Conservation (phyloP, 352 stramenopile genomes). For the Achlya hypogyna region DNA sequence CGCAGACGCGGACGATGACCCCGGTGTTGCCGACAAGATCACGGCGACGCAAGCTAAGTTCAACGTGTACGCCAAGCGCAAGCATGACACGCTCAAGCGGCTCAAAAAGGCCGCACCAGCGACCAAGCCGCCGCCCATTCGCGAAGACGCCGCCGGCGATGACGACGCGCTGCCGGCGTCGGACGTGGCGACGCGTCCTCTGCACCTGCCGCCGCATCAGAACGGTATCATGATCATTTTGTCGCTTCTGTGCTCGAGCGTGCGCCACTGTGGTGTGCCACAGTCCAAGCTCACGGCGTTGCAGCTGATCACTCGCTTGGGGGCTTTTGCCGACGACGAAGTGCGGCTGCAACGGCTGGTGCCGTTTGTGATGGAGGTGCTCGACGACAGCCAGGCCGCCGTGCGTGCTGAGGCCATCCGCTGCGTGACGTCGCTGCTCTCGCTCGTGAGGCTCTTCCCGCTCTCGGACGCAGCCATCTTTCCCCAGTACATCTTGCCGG, state of each 20-base stretch:
- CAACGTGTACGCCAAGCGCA: slow-evolving; percentile 15
- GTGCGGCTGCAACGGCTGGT: slow-evolving; percentile 91
- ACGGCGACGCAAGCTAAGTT: slow-evolving; percentile 2
- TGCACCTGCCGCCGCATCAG: slow-evolving; percentile 19
- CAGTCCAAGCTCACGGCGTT: slow-evolving; percentile 86
- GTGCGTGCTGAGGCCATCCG: slow-evolving; percentile 87
- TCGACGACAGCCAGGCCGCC: slow-evolving; percentile 86
- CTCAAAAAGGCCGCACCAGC: background rate
- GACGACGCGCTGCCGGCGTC: background rate
- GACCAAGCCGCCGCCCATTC: background rate
- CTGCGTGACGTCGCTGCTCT: slow-evolving; percentile 85
- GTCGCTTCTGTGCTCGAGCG: slow-evolving; percentile 73
- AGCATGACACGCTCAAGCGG: slow-evolving; percentile 12
- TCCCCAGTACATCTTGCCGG: slow-evolving; percentile 94
- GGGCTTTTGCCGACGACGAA: slow-evolving; percentile 87
- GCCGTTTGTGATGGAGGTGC: slow-evolving; percentile 87
- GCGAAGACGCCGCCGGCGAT: slow-evolving; percentile 6
- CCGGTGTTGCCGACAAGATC: background rate
- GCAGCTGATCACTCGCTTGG: slow-evolving; percentile 86
- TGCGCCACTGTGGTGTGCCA: slow-evolving; percentile 74
- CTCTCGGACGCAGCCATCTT: slow-evolving; percentile 95
- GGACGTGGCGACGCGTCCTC: background rate
- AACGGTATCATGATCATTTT: slow-evolving; percentile 83
- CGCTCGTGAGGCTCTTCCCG: slow-evolving; percentile 85
- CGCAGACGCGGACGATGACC: background rate